phyloP scores from a whole-genome alignment of 805 yeast genomes.

The Ogataea paraovalis region DNA sequence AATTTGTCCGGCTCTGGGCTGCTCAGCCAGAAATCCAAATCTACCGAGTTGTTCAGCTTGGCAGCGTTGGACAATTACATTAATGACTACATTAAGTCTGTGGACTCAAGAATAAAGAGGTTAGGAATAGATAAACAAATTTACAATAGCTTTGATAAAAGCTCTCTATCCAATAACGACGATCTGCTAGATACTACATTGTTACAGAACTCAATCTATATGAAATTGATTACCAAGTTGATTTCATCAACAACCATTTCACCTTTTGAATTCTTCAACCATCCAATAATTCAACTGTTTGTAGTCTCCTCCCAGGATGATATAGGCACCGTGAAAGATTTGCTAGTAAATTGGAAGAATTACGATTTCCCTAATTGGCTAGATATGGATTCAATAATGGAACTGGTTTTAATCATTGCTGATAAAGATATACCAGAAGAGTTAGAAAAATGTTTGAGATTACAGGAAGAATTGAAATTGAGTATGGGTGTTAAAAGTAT shows the following conservation, averaged over 20 bases:
- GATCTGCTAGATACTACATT: slow-evolving; percentile 13
- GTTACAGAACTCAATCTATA: slow-evolving; percentile 47
- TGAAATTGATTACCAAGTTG: slow-evolving; percentile 53
- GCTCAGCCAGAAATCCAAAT: slow-evolving; percentile 3
- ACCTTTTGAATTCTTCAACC: slow-evolving; percentile 82
- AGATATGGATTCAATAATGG: slow-evolving; percentile 58
- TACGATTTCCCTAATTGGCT: slow-evolving; percentile 54
- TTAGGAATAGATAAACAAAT: slow-evolving; percentile 1
- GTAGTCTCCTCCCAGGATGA: slow-evolving; percentile 56
- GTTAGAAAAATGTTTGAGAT: slow-evolving; percentile 33
- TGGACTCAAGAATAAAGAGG: slow-evolving; percentile 13
- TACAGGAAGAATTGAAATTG: slow-evolving; percentile 30
- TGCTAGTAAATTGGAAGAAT: slow-evolving; percentile 50
- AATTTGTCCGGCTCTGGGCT: slow-evolving; percentile 5
- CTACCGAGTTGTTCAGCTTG: slow-evolving; percentile 23
- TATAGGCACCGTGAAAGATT: slow-evolving; percentile 52
- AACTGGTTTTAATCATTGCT: slow-evolving; percentile 48
- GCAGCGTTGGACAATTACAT: slow-evolving; percentile 13
- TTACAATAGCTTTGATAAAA: background rate
- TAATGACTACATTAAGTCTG: slow-evolving; percentile 19
- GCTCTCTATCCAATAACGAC: background rate
- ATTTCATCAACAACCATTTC: slow-evolving; percentile 58
- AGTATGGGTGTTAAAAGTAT: slow-evolving; percentile 19
- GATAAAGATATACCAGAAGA: slow-evolving; percentile 43
- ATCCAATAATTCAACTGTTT: slow-evolving; percentile 75